Evolutionary conservation across 306 rosid species (phyloP), one percentile per base, ranked within the genome.

Genomic region (Citrullus amarus): DNA sequence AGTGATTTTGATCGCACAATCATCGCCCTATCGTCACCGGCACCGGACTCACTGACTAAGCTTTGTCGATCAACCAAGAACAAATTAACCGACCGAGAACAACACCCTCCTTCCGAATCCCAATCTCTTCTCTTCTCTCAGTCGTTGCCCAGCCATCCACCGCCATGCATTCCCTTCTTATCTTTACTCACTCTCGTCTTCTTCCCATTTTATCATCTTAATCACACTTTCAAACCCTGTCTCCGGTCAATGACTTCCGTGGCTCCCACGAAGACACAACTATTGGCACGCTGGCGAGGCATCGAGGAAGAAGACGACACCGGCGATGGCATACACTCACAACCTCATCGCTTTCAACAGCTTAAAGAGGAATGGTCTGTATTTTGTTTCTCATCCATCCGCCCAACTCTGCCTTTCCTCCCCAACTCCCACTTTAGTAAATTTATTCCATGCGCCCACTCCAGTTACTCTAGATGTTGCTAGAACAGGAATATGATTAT

Each of bases 331-430:
- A 81, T 84, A 3, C 78, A 79, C 44, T 80, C 86, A 3, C 78
- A 78, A 70, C 82, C 60, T 18, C 85, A 80, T 79, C 88, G 83
- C 79, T 87, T 91, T 74, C 93, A 90, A 82, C 88, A 77, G 73
- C 81, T 41, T 62, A 93, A 93, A 86, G 96, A 93, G 74, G 83
- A 88, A 85, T 93, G 98, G 97, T 93, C 38, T 80, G 51, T 67
- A 22, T 17, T 22, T 65, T 53, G 9, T 4, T n/a, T 55, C 46
- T 71, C 28, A 36, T 39, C 30, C 44, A 4, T 54, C 36, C 2
- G 44, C 25, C 11, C 39, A 17, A 54, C 48, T 73, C 28, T 30
- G 8, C 57, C 12, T 12, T 43, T 13, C 8, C 5, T 66, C 18
- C n/a, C 18, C 6, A 22, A 38, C 14, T 76, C n/a, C 17, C 10